Base-by-base conservation (phyloP, 768 basidiomycete species). In the Trichaptum fuscoviolaceum region DNA sequence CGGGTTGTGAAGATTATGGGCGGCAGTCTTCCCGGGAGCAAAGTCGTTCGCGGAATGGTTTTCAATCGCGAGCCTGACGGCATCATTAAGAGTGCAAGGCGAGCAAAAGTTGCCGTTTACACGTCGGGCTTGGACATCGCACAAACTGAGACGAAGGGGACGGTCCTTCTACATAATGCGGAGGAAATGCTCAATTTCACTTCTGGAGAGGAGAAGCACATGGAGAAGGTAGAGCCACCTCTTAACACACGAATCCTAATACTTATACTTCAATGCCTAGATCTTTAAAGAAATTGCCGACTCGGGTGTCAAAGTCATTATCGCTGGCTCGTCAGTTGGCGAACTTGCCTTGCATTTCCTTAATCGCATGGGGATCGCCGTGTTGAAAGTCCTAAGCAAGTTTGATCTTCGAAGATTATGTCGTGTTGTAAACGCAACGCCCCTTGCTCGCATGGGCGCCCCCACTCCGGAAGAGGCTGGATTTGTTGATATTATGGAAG, bases 1-100 rank as follows among this genome's bases (percentile, higher is more conserved):
- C 88, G 97, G 10, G 96, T 99, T 26, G 97, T 99, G 72, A 99
- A 99, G 80, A 98, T 99, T 68, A 90, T 99, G 87, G 97, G 97
- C 65, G 93, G 97, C 35, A 91, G 85, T 72, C 79, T 99, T n/a
- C 76, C 87, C 3, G 85, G 82, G 25, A 96, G 95, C 77, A 87
- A 84, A 65, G 96, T 99, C 6, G 91, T 99, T 6, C 87, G 92
- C 69, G 97, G 97, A 63, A 99, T 99, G 97, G 97, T 99, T 0
- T 99, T 99, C 70, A 94, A 94, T 42, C 84, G 95, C 60, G 95
- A 97, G 78, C 93, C 97, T 0, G 97, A 99, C 78, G 94, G 95
- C 63, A 82, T 85, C 63, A 75, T 97, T 65, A 95, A 95, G 80
- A 94, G 94, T 73, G 88, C 86, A 9, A 81, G 80, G 63, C 90